Conservation (phyloP, 2,329 filamentous ascomycete genomes). For the Meredithiella fracta region DNA sequence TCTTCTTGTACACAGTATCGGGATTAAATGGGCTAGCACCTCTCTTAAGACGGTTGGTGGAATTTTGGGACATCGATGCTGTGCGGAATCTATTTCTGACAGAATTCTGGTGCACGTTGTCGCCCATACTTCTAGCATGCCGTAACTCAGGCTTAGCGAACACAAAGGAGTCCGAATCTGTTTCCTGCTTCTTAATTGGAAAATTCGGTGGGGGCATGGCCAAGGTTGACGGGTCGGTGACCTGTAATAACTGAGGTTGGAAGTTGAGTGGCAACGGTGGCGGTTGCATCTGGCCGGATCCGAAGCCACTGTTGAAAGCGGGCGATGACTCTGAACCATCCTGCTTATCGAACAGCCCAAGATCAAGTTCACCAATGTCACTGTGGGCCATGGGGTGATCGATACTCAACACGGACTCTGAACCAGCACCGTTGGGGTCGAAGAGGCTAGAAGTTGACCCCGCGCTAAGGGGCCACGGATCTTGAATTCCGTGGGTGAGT, state of each 20-base stretch:
- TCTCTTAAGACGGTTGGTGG: slow-evolving; percentile 25
- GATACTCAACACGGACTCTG: neutral
- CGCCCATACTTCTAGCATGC: slow-evolving; percentile 39
- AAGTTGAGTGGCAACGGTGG: slow-evolving; percentile 13
- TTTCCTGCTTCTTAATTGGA: slow-evolving; percentile 10
- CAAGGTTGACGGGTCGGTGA: neutral
- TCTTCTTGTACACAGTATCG: slow-evolving; percentile 41
- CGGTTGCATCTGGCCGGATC: slow-evolving; percentile 11
- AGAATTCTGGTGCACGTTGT: slow-evolving; percentile 19
- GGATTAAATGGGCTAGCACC: slow-evolving; percentile 41
- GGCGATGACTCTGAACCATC: slow-evolving; percentile 5
- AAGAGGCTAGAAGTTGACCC: slow-evolving; percentile 19
- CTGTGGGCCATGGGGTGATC: slow-evolving; percentile 42
- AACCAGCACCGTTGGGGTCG: neutral
- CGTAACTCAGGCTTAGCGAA: slow-evolving; percentile 45
- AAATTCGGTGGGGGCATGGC: slow-evolving; percentile 10
- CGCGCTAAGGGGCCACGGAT: slow-evolving; percentile 26
- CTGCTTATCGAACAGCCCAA: slow-evolving; percentile 54
- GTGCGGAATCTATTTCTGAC: slow-evolving; percentile 9
- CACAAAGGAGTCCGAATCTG: slow-evolving; percentile 17
- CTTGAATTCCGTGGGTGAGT: slow-evolving; percentile 10
- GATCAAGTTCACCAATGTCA: slow-evolving; percentile 66
- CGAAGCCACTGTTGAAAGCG: neutral
- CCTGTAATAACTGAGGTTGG: neutral
- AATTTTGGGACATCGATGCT: slow-evolving; percentile 17